Base-by-base conservation (phyloP, 208 protist species). In the Crithidia bombi region DNA sequence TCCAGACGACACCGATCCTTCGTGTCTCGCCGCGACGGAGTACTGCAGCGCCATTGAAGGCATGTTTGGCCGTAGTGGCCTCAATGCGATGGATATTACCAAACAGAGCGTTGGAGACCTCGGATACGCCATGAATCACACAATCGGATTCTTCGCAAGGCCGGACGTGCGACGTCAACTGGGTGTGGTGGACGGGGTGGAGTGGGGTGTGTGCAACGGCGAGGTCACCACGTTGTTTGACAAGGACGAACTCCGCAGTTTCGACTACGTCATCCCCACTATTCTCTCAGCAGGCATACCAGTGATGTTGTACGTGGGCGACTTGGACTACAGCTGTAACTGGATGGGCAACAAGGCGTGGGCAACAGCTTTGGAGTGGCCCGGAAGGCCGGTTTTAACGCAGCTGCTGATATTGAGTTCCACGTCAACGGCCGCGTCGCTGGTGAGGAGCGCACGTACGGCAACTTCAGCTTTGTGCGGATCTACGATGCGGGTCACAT, bases 301-400 rank as follows among this genome's bases (percentile, higher is more conserved):
- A 28, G 93, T 97, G n/a, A 54, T 97, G 68, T 83, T 98, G 46
- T 98, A 97, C 79, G 88, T 85, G 0, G 96, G 96, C 12, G 94
- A 97, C 43, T 65, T 79, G 49, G 95, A 98, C 75, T 98, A 85
- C 62, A 94, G 97, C 63, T 98, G 94, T 75, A 98, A 98, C 73
- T 98, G 83, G 79, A 72, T 98, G 41, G 95, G 94, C 55, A 97
- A 94, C 77, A 75, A 95, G 68, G 77, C 68, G 26, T 98, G 93
- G 93, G 82, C 78, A 10, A 51, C 58, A 12, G 73, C 36, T 15
- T 59, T 98, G 61, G 21, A 82, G 43, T 98, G 96, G 95, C 30
- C 78, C 11, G 86, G 87, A 73, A 85, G 32, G 66, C 39, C 5
- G 85, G 41, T 11, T 95, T 97, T 67, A 66, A 76, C 23, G 67